A percentile compares a stretch with the other conserved stretches of the same genome.
These are phyloP conservation scores for Fusarium sambucinum DNA, from an alignment of 2,329 filamentous ascomycete genomes.

Conservation along the genomic window DNA sequence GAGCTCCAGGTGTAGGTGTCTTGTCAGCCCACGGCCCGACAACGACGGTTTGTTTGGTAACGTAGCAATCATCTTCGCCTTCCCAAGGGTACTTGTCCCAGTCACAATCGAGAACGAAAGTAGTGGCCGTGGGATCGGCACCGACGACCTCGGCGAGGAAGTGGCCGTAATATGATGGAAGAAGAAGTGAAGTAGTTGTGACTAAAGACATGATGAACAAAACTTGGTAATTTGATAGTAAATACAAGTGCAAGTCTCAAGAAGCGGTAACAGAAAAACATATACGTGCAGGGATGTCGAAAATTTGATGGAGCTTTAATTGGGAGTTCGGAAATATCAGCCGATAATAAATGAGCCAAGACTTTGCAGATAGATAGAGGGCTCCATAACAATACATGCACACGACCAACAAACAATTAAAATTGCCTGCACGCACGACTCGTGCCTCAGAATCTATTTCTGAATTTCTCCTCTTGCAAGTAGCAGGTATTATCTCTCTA, in stretches of 20 bases:
- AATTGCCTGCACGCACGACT: no score
- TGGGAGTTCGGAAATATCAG: background rate
- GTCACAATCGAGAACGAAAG: slow-evolving; percentile 8
- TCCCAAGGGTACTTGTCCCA: background rate
- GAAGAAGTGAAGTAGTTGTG: slow-evolving; percentile 1
- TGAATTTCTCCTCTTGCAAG: no score
- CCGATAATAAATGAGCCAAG: slow-evolving; percentile 7
- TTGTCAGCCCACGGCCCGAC: slow-evolving; percentile 10
- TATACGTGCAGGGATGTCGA: background rate
- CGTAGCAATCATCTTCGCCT: background rate
- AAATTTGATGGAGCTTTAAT: background rate
- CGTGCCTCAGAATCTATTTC: no score
- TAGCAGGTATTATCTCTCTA: no score
- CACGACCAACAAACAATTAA: no score
- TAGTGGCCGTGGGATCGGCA: background rate
- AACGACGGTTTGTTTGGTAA: background rate
- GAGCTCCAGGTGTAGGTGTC: background rate
- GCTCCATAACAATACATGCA: no score
- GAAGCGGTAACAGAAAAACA: background rate
- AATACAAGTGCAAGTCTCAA: background rate
- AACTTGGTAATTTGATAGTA: background rate
- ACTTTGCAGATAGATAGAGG: background rate
- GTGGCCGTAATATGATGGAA: background rate
- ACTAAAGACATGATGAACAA: background rate
- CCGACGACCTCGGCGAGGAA: background rate